phyloP scores from a whole-genome alignment of 2,329 filamentous ascomycete genomes.

The Polytolypa hystricis region DNA sequence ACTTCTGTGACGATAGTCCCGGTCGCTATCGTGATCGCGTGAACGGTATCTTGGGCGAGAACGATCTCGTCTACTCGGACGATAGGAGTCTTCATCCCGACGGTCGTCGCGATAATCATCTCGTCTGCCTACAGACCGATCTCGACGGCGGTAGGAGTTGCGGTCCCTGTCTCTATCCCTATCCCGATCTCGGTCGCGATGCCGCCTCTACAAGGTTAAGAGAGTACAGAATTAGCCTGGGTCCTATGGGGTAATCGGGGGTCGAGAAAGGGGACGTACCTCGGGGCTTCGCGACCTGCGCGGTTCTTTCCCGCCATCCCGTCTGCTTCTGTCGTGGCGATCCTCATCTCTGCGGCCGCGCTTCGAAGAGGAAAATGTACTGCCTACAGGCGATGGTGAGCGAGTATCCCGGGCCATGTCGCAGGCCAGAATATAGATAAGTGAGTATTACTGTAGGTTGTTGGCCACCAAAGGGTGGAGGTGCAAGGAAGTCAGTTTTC shows the following conservation, averaged over 20 bases:
- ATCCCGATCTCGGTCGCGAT: slow-evolving; percentile 38
- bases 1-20: slow-evolving; percentile 50
- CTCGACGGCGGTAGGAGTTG: slow-evolving; percentile 52
- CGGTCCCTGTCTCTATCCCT: slow-evolving; percentile 46
- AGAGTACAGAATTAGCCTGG: too few relatives aligned
- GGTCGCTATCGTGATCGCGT: slow-evolving; percentile 43
- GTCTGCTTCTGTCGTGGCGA: slow-evolving; percentile 40
- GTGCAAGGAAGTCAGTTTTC: not conserved
- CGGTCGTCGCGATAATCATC: slow-evolving; percentile 39
- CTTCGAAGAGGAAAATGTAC: slow-evolving; percentile 63
- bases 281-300: slow-evolving; percentile 39
- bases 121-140: slow-evolving; percentile 51
- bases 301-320: slow-evolving; percentile 39
- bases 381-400: slow-evolving; percentile 93
- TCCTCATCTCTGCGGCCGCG: slow-evolving; percentile 45
- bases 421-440: slow-evolving; percentile 39
- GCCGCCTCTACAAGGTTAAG: slow-evolving; percentile 42
- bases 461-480: not conserved
- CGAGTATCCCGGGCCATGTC: slow-evolving; percentile 54
- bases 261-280: slow-evolving; percentile 26
- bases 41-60: slow-evolving; percentile 56
- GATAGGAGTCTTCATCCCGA: slow-evolving; percentile 54
- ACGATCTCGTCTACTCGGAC: slow-evolving; percentile 50
- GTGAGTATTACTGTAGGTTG: slow-evolving; percentile 34
- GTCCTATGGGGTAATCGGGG: too few relatives aligned